Conservation (phyloP, 2,329 filamentous ascomycete species). For the Cordyceps militaris region DNA sequence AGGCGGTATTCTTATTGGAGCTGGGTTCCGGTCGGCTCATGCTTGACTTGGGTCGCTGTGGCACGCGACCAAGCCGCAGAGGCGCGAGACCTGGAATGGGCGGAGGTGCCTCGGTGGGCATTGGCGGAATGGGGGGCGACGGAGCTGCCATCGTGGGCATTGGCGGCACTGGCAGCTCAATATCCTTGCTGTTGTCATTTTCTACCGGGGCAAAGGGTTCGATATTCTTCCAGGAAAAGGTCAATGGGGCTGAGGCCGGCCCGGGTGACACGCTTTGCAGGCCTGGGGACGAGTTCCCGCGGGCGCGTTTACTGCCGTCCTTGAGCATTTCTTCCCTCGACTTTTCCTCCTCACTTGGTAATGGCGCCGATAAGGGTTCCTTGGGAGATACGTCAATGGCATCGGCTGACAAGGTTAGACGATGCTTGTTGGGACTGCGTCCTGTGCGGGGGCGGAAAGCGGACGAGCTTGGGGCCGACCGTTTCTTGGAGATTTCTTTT, state of each 20-base stretch:
- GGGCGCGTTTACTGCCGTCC: slow-evolving; percentile 37
- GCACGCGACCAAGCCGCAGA: slow-evolving; percentile 18
- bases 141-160: not conserved
- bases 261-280: slow-evolving; percentile 49
- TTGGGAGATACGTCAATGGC: slow-evolving; percentile 45
- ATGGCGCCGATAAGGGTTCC: slow-evolving; percentile 54
- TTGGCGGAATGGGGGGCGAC: slow-evolving; percentile 10
- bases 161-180: not conserved
- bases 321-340: slow-evolving; percentile 32
- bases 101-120: slow-evolving; percentile 6
- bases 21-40: slow-evolving; percentile 16
- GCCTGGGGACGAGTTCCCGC: slow-evolving; percentile 48
- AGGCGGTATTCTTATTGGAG: not conserved
- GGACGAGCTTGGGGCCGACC: slow-evolving; percentile 32
- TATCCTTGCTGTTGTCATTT: not conserved
- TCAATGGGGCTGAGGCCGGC: slow-evolving; percentile 60
- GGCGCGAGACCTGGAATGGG: slow-evolving; percentile 16
- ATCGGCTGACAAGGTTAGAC: slow-evolving; percentile 53
- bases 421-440: slow-evolving; percentile 53
- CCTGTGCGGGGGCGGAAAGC: slow-evolving; percentile 43
- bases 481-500: slow-evolving; percentile 51
- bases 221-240: slow-evolving; percentile 48
- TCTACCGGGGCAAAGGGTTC: slow-evolving; percentile 1
- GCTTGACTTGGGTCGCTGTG: slow-evolving; percentile 31
- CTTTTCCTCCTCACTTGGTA: slow-evolving; percentile 48